Evolutionary conservation across 2,329 filamentous ascomycete genomes (phyloP), one percentile per base, ranked within the genome.

Genomic region (Ophiostoma populinum): DNA sequence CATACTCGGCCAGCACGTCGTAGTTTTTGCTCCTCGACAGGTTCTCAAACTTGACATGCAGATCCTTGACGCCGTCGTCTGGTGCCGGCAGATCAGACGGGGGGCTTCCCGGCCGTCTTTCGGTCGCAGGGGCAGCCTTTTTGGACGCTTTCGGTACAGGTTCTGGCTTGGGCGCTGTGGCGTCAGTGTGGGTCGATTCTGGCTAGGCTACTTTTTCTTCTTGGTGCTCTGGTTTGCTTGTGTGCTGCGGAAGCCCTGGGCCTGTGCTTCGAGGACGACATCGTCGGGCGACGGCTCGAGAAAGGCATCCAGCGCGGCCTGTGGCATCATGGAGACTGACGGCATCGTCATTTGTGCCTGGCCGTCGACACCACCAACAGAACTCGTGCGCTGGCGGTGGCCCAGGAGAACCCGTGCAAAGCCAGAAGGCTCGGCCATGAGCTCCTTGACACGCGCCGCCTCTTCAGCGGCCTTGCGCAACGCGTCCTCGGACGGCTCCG

Each of bases 251-350:
- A 75, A 80, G 83, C 79, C 78, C 82, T 85, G 80, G 58, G 76
- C 76, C 64, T 93, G 87, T 46, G 86, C 87, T 54, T 76, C 73
- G 43, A 83, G 66, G 48, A 94, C 80, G 50, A 90, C 60, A 54
- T 94, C 86, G 60, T 95, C 86, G 46, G 86, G 86, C 57, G 86
- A 94, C 37, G 87, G 86, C 52, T 74, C 72, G 63, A 76, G 64
- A 59, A 94, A 94, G 40, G 75, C 61, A 49, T 63, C 50, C 56
- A 62, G 50, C 52, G 38, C 30, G 28, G 38, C 36, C 6, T 63
- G 63, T 37, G 58, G 55, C 30, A 32, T 32, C 13, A 32, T 19
- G 5, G 30, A 19, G 7, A 22, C 19, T 6, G 30, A 22, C 13
- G 30, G 30, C 9, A 32, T 22, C 8, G n/a, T 13, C 30, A 32